Evolutionary conservation across 148 eudicot genomes (phyloP), one percentile per base, ranked within the genome.

Genomic region (Pharnaceum exiguum): DNA sequence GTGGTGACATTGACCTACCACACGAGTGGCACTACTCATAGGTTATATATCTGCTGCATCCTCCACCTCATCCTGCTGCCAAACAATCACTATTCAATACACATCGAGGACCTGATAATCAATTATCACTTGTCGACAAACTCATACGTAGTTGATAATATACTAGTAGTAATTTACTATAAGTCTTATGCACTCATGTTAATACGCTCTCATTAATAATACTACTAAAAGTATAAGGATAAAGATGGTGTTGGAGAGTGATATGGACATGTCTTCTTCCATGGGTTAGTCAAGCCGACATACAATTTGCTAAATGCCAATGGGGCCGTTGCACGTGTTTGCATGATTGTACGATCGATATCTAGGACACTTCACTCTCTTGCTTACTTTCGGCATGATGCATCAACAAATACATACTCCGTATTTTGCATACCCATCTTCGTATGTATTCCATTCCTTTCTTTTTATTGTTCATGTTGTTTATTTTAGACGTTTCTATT

Each of bases 291-390:
- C 83, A 80, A 84, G 61, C 79, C 74, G 89, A 83, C 83, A 80
- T 31, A 15, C 43, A 12, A 38, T 43, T 18, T 45, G 26, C 27
- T 10, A 52, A 32, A 59, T 35, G 71, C 77, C 63, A 51, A 61
- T 73, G 73, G 75, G 77, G 39, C 82, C 72, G 18, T 45, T 66
- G 66, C 84, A 82, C 88, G 88, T 79, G 83, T 76, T 35, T 47
- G 21, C 40, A 58, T 64, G 38, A 64, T 60, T 65, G 50, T 26
- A n/a, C n/a, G n/a, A n/a, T 4, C 28, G 17, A 38, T 62, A 51
- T 51, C 57, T 62, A 62, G 49, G 15, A 62, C 46, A 27, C 32
- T 2, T 39, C 15, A 17, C 19, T 19, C 27, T 7, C 54, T 38
- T 38, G n/a, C n/a, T n/a, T n/a, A n/a, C 23, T 28, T 29, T 39